These are phyloP conservation scores for Helotiales sp. DNA, from an alignment of 2,329 filamentous ascomycete genomes.

Conservation along the genomic window DNA sequence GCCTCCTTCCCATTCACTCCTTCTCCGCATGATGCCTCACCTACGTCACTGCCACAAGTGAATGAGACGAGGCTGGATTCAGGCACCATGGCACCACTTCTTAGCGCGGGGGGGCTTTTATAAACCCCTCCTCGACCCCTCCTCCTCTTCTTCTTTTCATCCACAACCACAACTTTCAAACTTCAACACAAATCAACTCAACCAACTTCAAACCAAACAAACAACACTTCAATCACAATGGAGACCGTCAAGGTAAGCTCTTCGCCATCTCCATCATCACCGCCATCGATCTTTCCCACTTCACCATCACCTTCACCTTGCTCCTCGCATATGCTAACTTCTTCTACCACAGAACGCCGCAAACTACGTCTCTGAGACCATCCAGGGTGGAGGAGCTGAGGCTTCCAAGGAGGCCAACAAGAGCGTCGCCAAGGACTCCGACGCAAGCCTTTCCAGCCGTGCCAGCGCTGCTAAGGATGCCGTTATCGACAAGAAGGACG, in stretches of 20 bases:
- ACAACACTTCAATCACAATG: conserved; percentile 33
- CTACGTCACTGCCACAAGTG: background rate
- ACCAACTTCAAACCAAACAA: conserved; percentile 20
- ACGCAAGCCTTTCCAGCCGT: conserved; percentile 45
- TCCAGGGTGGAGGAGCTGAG: conserved; percentile 48
- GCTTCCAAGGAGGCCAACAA: conserved; percentile 61
- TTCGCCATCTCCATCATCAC: background rate
- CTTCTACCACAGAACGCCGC: conserved; percentile 44
- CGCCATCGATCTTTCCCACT: background rate
- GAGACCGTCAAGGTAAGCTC: conserved; percentile 36
- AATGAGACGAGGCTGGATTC: background rate
- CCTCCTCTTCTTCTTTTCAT: conserved; percentile 5
- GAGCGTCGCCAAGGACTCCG: conserved; percentile 51
- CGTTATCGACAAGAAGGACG: conserved; percentile 51
- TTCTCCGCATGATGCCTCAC: background rate
- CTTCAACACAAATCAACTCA: conserved; percentile 21
- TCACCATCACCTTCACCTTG: background rate
- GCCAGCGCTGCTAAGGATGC: conserved; percentile 53
- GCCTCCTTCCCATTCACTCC: background rate
- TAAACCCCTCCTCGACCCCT: conserved; percentile 16
- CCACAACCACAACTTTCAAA: conserved; percentile 19
- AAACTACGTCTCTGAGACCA: conserved; percentile 57
- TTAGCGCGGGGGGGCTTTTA: conserved; percentile 13
- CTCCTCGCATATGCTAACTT: conserved; percentile 6
- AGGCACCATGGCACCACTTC: too few relatives aligned